Evolutionary conservation across 2,329 filamentous ascomycete species (phyloP).

Genomic region (Colletotrichum chrysophilum): DNA sequence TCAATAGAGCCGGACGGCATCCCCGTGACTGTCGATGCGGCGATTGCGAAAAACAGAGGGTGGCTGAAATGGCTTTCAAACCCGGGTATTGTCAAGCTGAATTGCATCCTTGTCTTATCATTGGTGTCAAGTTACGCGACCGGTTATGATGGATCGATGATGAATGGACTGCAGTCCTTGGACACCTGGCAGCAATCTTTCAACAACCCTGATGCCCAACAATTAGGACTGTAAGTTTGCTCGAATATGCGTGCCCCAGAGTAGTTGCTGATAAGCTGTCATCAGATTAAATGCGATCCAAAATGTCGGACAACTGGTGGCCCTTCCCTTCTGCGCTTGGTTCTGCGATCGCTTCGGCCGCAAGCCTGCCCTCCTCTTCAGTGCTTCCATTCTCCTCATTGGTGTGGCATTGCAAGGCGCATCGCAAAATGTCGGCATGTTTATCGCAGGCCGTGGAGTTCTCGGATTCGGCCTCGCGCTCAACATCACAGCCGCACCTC

Average conservation of each 20-base stretch:
- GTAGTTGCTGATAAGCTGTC: neutral
- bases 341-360: slow-evolving; percentile 33
- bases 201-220: slow-evolving; percentile 28
- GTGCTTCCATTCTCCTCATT: slow-evolving; percentile 37
- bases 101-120: slow-evolving; percentile 1
- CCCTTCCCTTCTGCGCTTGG: slow-evolving; percentile 33
- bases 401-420: slow-evolving; percentile 46
- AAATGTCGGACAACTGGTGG: slow-evolving; percentile 37
- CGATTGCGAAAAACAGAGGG: slow-evolving; percentile 2
- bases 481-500: slow-evolving; percentile 24
- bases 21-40: slow-evolving; percentile 12
- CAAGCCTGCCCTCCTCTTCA: slow-evolving; percentile 25
- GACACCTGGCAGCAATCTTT: slow-evolving; percentile 41
- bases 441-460: slow-evolving; percentile 43
- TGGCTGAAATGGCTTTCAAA: slow-evolving; percentile 4
- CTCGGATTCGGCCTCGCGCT: slow-evolving; percentile 44
- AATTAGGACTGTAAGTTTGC: slow-evolving; percentile 28
- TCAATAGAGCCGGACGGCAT: neutral
- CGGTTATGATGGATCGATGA: slow-evolving; percentile 39
- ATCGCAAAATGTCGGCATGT: slow-evolving; percentile 50
- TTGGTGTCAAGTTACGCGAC: slow-evolving; percentile 15
- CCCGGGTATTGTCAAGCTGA: slow-evolving; percentile 9
- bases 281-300: slow-evolving; percentile 33
- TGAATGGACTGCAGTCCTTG: slow-evolving; percentile 45
- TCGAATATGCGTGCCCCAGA: fast-evolving